These are phyloP conservation scores for Cystofilobasidium capitatum DNA, from an alignment of 768 basidiomycete species.

Conservation along the genomic window DNA sequence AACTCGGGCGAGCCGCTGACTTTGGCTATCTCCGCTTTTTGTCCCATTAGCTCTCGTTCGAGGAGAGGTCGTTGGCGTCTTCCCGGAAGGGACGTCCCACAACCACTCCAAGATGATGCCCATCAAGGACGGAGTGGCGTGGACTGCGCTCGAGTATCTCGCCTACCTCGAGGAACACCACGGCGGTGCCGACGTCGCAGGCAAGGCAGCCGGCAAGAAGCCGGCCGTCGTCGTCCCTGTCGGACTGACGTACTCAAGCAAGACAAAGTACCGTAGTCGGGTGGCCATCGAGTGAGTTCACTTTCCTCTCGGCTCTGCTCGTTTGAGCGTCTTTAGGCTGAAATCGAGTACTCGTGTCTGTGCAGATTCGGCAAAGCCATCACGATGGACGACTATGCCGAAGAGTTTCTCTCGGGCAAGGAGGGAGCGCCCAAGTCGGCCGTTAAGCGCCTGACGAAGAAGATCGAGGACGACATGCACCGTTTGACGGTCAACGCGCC, in stretches of 20 bases:
- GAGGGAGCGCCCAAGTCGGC: constrained; percentile 61
- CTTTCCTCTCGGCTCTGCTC: constrained; percentile 19
- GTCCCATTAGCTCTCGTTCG: constrained; percentile 49
- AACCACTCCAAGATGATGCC: constrained; percentile 89
- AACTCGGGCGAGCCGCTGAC: neutral
- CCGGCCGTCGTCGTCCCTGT: constrained; percentile 57
- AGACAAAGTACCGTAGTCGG: constrained; percentile 83
- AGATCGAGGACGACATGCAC: constrained; percentile 60
- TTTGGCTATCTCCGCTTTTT: neutral
- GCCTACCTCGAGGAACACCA: constrained; percentile 52
- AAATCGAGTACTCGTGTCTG: constrained; percentile 15
- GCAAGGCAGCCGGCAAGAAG: constrained; percentile 40
- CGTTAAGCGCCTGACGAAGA: constrained; percentile 73
- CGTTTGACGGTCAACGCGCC: constrained; percentile 80
- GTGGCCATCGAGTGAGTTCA: constrained; percentile 49
- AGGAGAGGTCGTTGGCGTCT: constrained; percentile 80
- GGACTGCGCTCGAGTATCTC: constrained; percentile 87
- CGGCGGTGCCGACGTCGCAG: constrained; percentile 29
- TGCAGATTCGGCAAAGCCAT: constrained; percentile 75
- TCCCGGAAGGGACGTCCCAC: constrained; percentile 71
- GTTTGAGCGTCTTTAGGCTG: constrained; percentile 28
- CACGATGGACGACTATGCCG: constrained; percentile 58
- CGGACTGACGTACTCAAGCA: constrained; percentile 89
- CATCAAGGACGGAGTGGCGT: constrained; percentile 76
- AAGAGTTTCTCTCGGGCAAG: constrained; percentile 60